Evolutionary conservation across 106 monocot genomes (phyloP).

Genomic region (Dendrobium officinale): DNA sequence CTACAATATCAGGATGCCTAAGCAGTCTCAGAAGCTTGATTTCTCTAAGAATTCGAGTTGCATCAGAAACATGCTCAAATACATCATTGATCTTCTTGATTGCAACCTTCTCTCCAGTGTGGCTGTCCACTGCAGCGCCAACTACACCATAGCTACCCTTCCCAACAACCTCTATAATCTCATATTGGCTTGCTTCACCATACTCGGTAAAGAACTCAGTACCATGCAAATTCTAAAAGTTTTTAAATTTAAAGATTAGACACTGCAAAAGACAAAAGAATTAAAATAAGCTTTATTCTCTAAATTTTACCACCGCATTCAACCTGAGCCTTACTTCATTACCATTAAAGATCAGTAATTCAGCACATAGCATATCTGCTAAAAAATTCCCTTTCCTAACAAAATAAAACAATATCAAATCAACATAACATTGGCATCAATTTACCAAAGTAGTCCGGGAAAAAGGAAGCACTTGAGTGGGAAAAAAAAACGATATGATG

Average conservation of each 20-base stretch:
- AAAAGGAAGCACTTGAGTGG: neutral
- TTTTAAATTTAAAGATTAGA: neutral
- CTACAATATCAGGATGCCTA: constrained; percentile 61
- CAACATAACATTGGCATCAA: neutral
- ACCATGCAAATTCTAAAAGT: constrained; percentile 32
- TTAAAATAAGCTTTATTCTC: neutral
- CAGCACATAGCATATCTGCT: neutral
- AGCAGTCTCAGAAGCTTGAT: constrained; percentile 66
- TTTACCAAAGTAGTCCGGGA: neutral
- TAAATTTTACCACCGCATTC: neutral
- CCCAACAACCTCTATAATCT: constrained; percentile 67
- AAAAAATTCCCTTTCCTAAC: neutral
- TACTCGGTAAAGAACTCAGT: constrained; percentile 70
- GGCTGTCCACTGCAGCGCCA: constrained; percentile 55
- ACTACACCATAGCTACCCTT: constrained; percentile 80
- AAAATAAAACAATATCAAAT: neutral
- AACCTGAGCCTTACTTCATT: neutral
- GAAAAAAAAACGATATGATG: neutral
- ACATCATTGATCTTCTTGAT: constrained; percentile 76
- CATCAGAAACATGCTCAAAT: constrained; percentile 77
- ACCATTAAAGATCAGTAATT: neutral
- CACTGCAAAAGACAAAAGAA: neutral
- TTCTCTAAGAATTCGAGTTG: constrained; percentile 55
- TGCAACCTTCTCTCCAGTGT: constrained; percentile 57
- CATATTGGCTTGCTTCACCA: constrained; percentile 59